Conservation (phyloP, 2,329 filamentous ascomycete genomes). For the Huntiella moniliformis region DNA sequence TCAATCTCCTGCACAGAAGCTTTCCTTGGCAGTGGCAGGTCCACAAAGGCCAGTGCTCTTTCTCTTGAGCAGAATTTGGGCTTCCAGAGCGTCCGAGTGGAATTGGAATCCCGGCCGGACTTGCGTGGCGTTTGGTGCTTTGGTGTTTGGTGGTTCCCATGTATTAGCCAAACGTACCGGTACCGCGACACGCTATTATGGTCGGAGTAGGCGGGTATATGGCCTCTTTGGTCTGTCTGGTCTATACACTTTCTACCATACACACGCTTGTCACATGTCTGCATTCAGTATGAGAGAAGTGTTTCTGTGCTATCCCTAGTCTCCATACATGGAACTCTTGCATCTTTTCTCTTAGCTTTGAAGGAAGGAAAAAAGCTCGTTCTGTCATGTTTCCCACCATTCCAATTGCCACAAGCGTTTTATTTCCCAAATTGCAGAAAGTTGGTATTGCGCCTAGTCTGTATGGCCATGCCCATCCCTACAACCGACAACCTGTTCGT, state of each 20-base stretch:
- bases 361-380: background rate
- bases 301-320: constrained; percentile 7
- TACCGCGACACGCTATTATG: background rate
- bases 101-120: too few relatives aligned
- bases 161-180: background rate
- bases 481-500: too few relatives aligned
- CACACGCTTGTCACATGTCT: too few relatives aligned
- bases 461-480: background rate
- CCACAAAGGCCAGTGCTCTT: background rate
- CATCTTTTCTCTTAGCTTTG: background rate
- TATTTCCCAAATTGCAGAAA: background rate
- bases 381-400: background rate
- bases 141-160: background rate
- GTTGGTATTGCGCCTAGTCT: background rate
- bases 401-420: constrained; percentile 1
- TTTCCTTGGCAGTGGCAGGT: constrained; percentile 9
- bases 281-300: too few relatives aligned
- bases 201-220: background rate
- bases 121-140: background rate
- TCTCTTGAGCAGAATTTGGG: too few relatives aligned
- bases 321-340: constrained; percentile 1
- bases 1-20: constrained; percentile 6
- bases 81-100: too few relatives aligned
- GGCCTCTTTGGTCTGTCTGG: background rate
- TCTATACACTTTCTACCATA: constrained; percentile 2